Conservation (phyloP, 495 filamentous ascomycete species). For the Poronia punctata region DNA sequence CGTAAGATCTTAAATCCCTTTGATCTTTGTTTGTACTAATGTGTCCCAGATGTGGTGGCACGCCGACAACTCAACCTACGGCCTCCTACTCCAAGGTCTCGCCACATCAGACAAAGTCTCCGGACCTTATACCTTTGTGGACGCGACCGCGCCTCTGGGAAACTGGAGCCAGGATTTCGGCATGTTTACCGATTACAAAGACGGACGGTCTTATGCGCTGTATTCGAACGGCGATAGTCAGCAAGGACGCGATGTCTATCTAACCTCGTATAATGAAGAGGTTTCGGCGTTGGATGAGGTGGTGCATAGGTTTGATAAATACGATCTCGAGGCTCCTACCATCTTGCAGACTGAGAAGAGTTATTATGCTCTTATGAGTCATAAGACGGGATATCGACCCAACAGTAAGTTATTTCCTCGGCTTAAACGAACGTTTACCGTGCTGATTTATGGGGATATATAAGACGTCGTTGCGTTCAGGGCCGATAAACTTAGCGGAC, state of each 20-base stretch:
- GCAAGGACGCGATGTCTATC: slow-evolving; percentile 35
- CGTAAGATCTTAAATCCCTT: slow-evolving; percentile 15
- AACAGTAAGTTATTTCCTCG: slow-evolving; percentile 26
- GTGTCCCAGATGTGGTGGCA: slow-evolving; percentile 43
- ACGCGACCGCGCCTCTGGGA: slow-evolving; percentile 34
- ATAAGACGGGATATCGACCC: slow-evolving; percentile 42
- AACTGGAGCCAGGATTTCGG: slow-evolving; percentile 45
- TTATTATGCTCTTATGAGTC: slow-evolving; percentile 41
- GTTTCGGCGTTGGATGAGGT: slow-evolving; percentile 29
- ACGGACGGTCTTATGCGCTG: slow-evolving; percentile 33
- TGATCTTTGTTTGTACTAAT: slow-evolving; percentile 2
- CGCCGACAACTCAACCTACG: slow-evolving; percentile 39
- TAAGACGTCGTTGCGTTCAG: slow-evolving; percentile 41
- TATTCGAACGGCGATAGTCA: slow-evolving; percentile 38
- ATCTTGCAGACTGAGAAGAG: slow-evolving; percentile 38
- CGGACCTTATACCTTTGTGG: slow-evolving; percentile 35
- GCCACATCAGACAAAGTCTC: slow-evolving; percentile 30
- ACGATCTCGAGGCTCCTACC: slow-evolving; percentile 38
- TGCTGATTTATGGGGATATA: background rate
- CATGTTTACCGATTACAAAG: slow-evolving; percentile 38
- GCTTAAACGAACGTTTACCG: background rate
- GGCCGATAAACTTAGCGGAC: slow-evolving; percentile 40
- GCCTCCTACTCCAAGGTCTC: slow-evolving; percentile 36
- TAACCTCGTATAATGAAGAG: slow-evolving; percentile 34
- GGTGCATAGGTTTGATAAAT: slow-evolving; percentile 38